Evolutionary conservation across 1,284 basidiomycete species (phyloP).

Genomic region (Cryptococcus sp.): DNA sequence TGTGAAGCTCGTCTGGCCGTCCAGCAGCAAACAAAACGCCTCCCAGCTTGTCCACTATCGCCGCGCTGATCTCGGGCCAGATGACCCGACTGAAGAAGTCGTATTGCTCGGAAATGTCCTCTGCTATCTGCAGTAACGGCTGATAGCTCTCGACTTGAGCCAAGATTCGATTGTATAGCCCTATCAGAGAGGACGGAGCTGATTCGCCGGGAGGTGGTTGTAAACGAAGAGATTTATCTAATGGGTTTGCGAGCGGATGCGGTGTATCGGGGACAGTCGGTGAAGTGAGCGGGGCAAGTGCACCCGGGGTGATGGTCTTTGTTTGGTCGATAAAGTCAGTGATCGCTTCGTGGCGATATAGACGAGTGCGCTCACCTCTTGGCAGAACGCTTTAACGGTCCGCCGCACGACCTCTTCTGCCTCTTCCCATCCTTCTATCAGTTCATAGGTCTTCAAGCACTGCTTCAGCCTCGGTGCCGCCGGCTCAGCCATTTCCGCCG

Average conservation of each 20-base stretch:
- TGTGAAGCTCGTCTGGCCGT: conserved; percentile 82
- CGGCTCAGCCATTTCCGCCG: conserved; percentile 54
- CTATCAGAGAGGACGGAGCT: conserved; percentile 57
- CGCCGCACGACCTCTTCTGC: conserved; percentile 79
- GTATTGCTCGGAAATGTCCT: conserved; percentile 62
- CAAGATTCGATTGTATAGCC: conserved; percentile 77
- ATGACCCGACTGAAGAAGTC: conserved; percentile 82
- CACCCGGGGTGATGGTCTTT: conserved; percentile 38
- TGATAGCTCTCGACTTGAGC: conserved; percentile 73
- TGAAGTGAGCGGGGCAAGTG: conserved; percentile 24
- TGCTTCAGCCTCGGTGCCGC: conserved; percentile 64
- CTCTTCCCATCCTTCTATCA: conserved; percentile 74
- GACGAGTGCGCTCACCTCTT: conserved; percentile 60
- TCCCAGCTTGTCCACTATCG: conserved; percentile 82
- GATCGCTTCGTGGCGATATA: neutral
- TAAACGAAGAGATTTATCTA: conserved; percentile 19
- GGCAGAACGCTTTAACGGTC: conserved; percentile 71
- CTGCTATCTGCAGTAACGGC: conserved; percentile 72
- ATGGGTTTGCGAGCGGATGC: conserved; percentile 17
- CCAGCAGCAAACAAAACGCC: conserved; percentile 83
- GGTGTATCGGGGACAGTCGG: conserved; percentile 36
- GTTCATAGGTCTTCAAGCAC: conserved; percentile 79
- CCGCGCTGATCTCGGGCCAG: conserved; percentile 77
- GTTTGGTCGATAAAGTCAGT: neutral
- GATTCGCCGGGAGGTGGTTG: conserved; percentile 3